Conservation (phyloP, 2,329 filamentous ascomycete genomes). For the Thielaviopsis punctulata region DNA sequence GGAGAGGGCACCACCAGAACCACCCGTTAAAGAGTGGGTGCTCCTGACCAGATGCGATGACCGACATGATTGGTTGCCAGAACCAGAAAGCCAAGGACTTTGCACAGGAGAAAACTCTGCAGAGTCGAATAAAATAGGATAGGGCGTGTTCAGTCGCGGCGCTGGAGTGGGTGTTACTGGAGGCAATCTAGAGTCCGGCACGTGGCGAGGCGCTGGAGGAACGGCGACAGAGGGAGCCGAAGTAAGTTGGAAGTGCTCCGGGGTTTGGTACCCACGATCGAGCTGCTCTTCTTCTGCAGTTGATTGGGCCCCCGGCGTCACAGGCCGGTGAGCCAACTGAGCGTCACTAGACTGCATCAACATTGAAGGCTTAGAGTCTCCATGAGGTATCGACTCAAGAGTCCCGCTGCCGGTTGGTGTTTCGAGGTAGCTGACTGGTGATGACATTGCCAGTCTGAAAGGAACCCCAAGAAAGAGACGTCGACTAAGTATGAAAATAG, state of each 20-base stretch:
- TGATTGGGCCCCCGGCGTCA: background rate
- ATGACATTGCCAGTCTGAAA: background rate
- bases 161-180: background rate
- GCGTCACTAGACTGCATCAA: background rate
- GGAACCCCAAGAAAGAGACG: background rate
- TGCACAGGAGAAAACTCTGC: background rate
- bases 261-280: background rate
- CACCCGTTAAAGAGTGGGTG: background rate
- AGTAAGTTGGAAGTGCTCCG: background rate
- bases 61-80: background rate
- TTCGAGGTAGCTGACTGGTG: background rate
- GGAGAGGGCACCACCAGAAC: background rate
- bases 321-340: background rate
- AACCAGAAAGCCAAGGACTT: background rate
- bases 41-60: background rate
- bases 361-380: background rate
- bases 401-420: background rate
- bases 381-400: background rate
- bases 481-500: background rate
- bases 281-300: too few species aligned
- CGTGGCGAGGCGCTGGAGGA: background rate
- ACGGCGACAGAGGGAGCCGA: too few species aligned
- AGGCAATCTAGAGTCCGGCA: background rate
- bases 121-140: background rate
- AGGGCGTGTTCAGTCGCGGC: background rate